These are phyloP conservation scores for Eremothecium sinecaudum DNA, from an alignment of 1,139 yeast genomes.

Conservation along the genomic window DNA sequence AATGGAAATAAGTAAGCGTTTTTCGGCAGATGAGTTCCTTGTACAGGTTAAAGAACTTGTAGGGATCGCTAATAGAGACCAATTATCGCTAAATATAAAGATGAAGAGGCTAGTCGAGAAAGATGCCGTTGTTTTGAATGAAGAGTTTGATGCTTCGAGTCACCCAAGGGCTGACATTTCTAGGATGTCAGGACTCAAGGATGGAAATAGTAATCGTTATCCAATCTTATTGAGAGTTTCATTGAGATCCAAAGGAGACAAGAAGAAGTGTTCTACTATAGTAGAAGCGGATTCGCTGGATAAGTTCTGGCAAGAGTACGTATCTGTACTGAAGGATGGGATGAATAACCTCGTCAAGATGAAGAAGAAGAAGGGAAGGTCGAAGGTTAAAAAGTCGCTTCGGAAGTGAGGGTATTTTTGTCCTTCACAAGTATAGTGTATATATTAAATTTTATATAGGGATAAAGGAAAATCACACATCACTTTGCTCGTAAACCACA, in stretches of 20 bases:
- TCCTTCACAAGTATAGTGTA: too few relatives aligned
- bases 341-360: slow-evolving; percentile 53
- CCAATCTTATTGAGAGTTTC: slow-evolving; percentile 50
- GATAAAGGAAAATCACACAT: background rate
- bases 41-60: slow-evolving; percentile 19
- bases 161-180: slow-evolving; percentile 27
- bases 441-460: background rate
- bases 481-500: slow-evolving; percentile 39
- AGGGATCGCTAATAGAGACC: slow-evolving; percentile 22
- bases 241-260: slow-evolving; percentile 42
- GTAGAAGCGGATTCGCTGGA: slow-evolving; percentile 50
- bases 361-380: slow-evolving; percentile 50
- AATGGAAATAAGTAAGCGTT: slow-evolving; percentile 1
- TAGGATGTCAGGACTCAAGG: slow-evolving; percentile 15
- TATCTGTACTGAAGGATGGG: slow-evolving; percentile 53
- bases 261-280: slow-evolving; percentile 53
- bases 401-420: too few relatives aligned
- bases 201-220: slow-evolving; percentile 29
- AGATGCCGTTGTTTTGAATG: slow-evolving; percentile 24
- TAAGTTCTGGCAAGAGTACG: slow-evolving; percentile 60
- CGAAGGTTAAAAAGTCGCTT: slow-evolving; percentile 14
- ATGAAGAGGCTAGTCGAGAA: slow-evolving; percentile 23
- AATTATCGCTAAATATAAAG: slow-evolving; percentile 22
- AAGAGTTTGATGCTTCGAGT: slow-evolving; percentile 20
- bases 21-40: slow-evolving; percentile 18